Evolutionary conservation across 2,329 filamentous ascomycete genomes (phyloP).

Genomic region (Colletotrichum abscissum): DNA sequence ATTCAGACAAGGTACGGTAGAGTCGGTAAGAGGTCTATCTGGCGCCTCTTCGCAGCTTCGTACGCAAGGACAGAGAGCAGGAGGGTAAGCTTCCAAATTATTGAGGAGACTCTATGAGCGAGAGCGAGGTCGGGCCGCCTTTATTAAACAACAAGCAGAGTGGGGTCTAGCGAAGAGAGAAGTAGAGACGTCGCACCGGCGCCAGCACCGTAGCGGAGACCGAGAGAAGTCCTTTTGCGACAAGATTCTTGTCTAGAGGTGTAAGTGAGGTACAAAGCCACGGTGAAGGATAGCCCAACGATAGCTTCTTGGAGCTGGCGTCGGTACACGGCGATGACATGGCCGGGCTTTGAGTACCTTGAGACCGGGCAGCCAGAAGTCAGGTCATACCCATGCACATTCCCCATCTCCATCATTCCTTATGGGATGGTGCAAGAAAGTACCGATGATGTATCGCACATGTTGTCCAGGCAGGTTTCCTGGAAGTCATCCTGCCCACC

Average conservation of each 20-base stretch:
- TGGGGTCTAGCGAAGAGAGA: neutral
- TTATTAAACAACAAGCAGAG: constrained; percentile 11
- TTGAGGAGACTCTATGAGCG: neutral
- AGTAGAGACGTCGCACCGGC: neutral
- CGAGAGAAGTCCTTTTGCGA: constrained; percentile 23
- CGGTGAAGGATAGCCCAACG: constrained; percentile 2
- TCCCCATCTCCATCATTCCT: neutral
- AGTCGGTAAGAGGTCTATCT: no score
- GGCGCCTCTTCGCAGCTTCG: neutral
- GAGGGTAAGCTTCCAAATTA: neutral
- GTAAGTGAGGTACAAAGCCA: constrained; percentile 4
- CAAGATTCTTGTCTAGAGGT: constrained; percentile 1
- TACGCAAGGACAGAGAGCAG: neutral
- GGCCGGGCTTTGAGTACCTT: no score
- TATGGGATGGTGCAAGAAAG: neutral
- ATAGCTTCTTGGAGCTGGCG: neutral
- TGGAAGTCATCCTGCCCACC: neutral
- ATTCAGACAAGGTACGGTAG: neutral
- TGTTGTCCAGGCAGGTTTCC: neutral
- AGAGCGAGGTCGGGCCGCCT: constrained; percentile 15
- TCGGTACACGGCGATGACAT: neutral
- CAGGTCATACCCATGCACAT: neutral
- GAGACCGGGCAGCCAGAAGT: neutral
- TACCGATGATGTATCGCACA: neutral
- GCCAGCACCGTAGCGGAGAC: constrained; percentile 4